Percentiles rank a stretch among this genome's conserved stretches.
Evolutionary conservation across 495 filamentous ascomycete species (phyloP).

Genomic region (Rhizodiscina lignyota): DNA sequence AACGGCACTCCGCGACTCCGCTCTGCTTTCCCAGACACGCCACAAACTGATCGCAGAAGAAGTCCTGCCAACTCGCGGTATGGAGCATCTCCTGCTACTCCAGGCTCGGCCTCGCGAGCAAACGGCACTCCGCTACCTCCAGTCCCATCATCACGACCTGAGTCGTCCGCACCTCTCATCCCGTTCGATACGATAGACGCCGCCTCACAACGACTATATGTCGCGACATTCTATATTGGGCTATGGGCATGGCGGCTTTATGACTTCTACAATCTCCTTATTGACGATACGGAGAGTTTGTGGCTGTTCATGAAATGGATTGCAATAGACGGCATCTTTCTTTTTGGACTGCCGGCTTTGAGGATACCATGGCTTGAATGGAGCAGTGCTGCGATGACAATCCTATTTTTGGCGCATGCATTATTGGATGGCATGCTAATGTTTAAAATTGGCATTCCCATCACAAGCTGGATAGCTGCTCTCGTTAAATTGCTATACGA

Average conservation of each 20-base stretch:
- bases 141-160: too few relatives aligned
- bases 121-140: too few relatives aligned
- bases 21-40: slow-evolving; percentile 54
- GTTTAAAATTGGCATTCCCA: slow-evolving; percentile 68
- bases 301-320: slow-evolving; percentile 90
- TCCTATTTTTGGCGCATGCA: slow-evolving; percentile 49
- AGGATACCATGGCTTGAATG: slow-evolving; percentile 94
- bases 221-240: slow-evolving; percentile 52
- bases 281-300: slow-evolving; percentile 63
- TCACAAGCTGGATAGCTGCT: slow-evolving; percentile 50
- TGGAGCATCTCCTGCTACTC: too few relatives aligned
- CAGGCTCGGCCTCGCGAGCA: too few relatives aligned
- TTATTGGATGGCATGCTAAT: slow-evolving; percentile 68
- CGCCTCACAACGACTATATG: slow-evolving; percentile 75
- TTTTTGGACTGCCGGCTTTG: slow-evolving; percentile 68
- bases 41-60: slow-evolving; percentile 27
- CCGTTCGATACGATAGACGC: slow-evolving; percentile 63
- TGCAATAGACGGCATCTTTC: slow-evolving; percentile 60
- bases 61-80: too few relatives aligned
- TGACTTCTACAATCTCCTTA: slow-evolving; percentile 58
- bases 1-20: slow-evolving; percentile 55
- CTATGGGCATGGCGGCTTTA: slow-evolving; percentile 68
- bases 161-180: slow-evolving; percentile 44
- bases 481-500: slow-evolving; percentile 67
- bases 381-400: slow-evolving; percentile 49